These are phyloP conservation scores for Barnettozyma wickerhamii DNA, from an alignment of 805 yeast genomes.

Conservation along the genomic window DNA sequence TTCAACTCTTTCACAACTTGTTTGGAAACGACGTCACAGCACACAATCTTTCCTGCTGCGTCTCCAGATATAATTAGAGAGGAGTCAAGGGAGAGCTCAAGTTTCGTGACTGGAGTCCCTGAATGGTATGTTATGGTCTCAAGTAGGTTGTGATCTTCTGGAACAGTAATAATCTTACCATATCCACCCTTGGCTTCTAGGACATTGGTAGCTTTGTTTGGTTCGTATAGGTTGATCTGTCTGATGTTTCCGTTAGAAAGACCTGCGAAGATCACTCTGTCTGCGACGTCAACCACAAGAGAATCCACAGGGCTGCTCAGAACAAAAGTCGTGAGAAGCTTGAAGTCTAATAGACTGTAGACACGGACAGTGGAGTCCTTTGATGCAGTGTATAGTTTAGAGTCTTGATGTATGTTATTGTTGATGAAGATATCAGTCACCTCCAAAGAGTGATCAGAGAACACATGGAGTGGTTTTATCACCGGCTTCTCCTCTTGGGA, in stretches of 20 bases:
- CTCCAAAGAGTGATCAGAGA: constrained; percentile 53
- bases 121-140: constrained; percentile 52
- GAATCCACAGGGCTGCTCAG: constrained; percentile 52
- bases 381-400: constrained; percentile 65
- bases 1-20: constrained; percentile 60
- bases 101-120: constrained; percentile 40
- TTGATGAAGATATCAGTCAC: constrained; percentile 44
- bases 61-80: constrained; percentile 72
- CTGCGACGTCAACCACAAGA: constrained; percentile 72
- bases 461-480: constrained; percentile 52
- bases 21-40: constrained; percentile 65
- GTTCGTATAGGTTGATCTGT: constrained; percentile 45
- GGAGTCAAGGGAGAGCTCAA: constrained; percentile 71
- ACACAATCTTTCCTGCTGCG: constrained; percentile 56
- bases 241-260: constrained; percentile 57
- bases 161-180: constrained; percentile 29
- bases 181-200: constrained; percentile 27
- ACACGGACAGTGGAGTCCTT: constrained; percentile 71
- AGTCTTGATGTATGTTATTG: constrained; percentile 53
- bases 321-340: constrained; percentile 68
- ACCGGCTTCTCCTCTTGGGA: constrained; percentile 28
- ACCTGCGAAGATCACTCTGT: constrained; percentile 70
- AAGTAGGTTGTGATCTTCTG: constrained; percentile 42
- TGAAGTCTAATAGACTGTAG: constrained; percentile 44
- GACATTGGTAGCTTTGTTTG: constrained; percentile 24